These are phyloP conservation scores for baker's yeast (Saccharomyces cerevisiae) DNA, from an alignment of 805 yeast genomes.

Conservation along the genomic window DNA sequence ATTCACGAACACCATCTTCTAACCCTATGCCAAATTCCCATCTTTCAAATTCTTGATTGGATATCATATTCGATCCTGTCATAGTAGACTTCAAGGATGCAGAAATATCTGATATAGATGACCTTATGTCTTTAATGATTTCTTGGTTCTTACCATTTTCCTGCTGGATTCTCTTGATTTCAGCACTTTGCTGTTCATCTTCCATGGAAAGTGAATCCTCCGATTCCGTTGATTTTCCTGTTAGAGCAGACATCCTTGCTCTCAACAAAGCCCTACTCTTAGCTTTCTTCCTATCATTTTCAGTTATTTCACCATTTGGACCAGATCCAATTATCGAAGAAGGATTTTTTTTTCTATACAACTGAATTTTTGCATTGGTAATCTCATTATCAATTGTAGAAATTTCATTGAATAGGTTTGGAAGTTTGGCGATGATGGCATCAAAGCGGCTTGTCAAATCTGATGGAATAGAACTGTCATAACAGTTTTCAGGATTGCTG, in stretches of 20 bases:
- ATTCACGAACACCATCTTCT: conserved; percentile 49
- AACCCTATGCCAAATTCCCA: conserved; percentile 83
- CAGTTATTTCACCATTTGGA: conserved; percentile 79
- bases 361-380: conserved; percentile 53
- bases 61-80: conserved; percentile 17
- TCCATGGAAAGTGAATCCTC: conserved; percentile 1
- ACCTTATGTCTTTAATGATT: conserved; percentile 63
- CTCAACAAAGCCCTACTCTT: conserved; percentile 68
- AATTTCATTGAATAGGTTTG: conserved; percentile 58
- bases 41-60: conserved; percentile 48
- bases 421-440: conserved; percentile 61
- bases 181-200: conserved; percentile 26
- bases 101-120: conserved; percentile 55
- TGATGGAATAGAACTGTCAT: conserved; percentile 27
- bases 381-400: conserved; percentile 60
- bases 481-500: conserved; percentile 31
- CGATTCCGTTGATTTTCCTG: conserved; percentile 28
- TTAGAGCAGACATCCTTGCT: conserved; percentile 86
- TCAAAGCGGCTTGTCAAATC: conserved; percentile 51
- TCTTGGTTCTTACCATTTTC: conserved; percentile 51
- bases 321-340: conserved; percentile 74
- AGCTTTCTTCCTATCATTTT: conserved; percentile 71
- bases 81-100: conserved; percentile 32
- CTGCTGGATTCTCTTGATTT: conserved; percentile 38
- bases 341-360: conserved; percentile 61